These are phyloP conservation scores for Kwoniella newhampshirensis DNA, from an alignment of 768 basidiomycete species.

Conservation along the genomic window DNA sequence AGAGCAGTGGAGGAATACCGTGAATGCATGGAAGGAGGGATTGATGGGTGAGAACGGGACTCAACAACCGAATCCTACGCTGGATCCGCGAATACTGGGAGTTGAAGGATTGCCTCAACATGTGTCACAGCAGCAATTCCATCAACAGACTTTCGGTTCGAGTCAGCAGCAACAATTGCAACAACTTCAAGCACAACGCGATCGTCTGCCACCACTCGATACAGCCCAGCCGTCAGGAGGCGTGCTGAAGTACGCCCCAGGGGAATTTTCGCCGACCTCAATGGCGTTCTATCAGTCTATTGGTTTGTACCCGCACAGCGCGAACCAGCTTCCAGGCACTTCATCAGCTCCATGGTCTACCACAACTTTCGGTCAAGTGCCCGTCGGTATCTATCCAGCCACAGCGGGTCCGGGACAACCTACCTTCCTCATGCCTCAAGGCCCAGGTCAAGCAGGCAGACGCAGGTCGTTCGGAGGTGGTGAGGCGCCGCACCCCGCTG, in stretches of 20 bases:
- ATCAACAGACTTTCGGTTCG: slow-evolving; percentile 11
- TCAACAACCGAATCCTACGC: slow-evolving; percentile 11
- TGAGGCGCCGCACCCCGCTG: slow-evolving; percentile 37
- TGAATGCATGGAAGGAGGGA: slow-evolving; percentile 38
- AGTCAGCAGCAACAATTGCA: slow-evolving; percentile 31
- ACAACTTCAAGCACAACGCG: slow-evolving; percentile 35
- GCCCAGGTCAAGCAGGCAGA: slow-evolving; percentile 8
- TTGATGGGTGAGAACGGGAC: slow-evolving; percentile 10
- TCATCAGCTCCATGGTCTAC: slow-evolving; percentile 35
- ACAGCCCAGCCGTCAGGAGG: slow-evolving; percentile 10
- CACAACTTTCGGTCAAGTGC: slow-evolving; percentile 28
- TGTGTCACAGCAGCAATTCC: slow-evolving; percentile 14
- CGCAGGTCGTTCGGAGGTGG: slow-evolving; percentile 32
- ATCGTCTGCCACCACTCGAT: slow-evolving; percentile 21
- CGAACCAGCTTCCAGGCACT: slow-evolving; percentile 30
- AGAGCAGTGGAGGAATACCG: slow-evolving; percentile 29
- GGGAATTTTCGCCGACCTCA: slow-evolving; percentile 43
- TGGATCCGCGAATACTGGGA: slow-evolving; percentile 39
- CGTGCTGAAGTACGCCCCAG: slow-evolving; percentile 36
- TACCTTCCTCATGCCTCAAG: slow-evolving; percentile 19
- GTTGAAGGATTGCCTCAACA: slow-evolving; percentile 7
- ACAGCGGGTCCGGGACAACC: slow-evolving; percentile 19
- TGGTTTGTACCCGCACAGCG: slow-evolving; percentile 22
- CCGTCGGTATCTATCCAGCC: slow-evolving; percentile 4
- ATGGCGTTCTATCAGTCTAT: slow-evolving; percentile 44